Percentiles rank a stretch among this genome's conserved stretches.
Evolutionary conservation across 306 rosid species (phyloP).

Genomic region (Glycine latifolia): DNA sequence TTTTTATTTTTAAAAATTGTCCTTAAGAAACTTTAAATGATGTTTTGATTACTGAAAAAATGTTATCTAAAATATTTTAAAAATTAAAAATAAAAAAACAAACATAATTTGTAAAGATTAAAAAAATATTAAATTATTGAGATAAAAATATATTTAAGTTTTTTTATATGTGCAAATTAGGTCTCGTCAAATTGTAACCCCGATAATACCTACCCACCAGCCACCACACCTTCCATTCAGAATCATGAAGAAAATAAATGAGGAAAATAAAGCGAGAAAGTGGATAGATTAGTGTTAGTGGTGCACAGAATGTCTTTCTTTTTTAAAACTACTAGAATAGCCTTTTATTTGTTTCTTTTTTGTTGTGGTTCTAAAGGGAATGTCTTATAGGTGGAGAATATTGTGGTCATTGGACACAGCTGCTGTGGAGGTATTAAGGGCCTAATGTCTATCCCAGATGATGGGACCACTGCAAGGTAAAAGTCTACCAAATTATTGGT

Average conservation of each 20-base stretch:
- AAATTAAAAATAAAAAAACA: too few relatives aligned
- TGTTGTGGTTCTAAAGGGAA: slow-evolving; percentile 25
- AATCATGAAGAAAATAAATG: slow-evolving; percentile 13
- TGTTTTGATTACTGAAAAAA: too few relatives aligned
- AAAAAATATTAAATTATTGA: too few relatives aligned
- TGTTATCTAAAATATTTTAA: too few relatives aligned
- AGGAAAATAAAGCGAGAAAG: background rate
- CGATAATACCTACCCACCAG: slow-evolving; percentile 27
- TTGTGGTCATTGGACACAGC: slow-evolving; percentile 86
- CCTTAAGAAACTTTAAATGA: too few relatives aligned
- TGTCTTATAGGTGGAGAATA: slow-evolving; percentile 75
- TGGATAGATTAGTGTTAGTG: slow-evolving; percentile 26
- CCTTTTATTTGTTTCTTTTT: background rate
- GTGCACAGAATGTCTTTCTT: background rate
- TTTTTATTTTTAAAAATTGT: too few relatives aligned
- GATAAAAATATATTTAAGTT: too few relatives aligned
- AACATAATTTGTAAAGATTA: too few relatives aligned
- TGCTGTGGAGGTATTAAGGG: slow-evolving; percentile 93
- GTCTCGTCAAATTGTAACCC: background rate
- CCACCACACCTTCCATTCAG: slow-evolving; percentile 41
- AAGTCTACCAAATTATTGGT: background rate
- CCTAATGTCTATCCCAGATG: slow-evolving; percentile 84
- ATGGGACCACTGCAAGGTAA: slow-evolving; percentile 75
- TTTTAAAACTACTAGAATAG: slow-evolving; percentile 36
- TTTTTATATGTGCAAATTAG: too few relatives aligned